These are phyloP conservation scores for Cylindrodendrum hubeiense DNA, from an alignment of 2,329 filamentous ascomycete species.

Conservation along the genomic window DNA sequence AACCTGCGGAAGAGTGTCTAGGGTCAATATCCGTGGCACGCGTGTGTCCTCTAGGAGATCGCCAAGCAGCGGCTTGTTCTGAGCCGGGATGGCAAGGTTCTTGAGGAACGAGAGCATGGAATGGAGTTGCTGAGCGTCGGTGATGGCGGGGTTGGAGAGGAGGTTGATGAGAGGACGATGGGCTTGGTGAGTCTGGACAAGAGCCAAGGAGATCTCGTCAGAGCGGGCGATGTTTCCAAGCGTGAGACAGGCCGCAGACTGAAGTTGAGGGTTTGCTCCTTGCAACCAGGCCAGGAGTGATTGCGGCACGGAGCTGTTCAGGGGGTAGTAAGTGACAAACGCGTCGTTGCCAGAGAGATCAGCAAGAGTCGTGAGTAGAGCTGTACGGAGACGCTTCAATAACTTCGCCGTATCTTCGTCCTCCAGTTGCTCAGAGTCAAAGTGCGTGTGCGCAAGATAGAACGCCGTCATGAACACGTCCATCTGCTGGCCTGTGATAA, in stretches of 20 bases:
- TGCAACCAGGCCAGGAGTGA: slow-evolving; percentile 63
- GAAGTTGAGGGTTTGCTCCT: slow-evolving; percentile 57
- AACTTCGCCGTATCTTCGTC: slow-evolving; percentile 58
- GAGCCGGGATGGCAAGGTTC: slow-evolving; percentile 70
- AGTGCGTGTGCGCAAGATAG: slow-evolving; percentile 59
- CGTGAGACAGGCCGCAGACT: slow-evolving; percentile 69
- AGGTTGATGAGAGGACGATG: slow-evolving; percentile 60
- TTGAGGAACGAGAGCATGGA: slow-evolving; percentile 71
- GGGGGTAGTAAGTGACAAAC: slow-evolving; percentile 57
- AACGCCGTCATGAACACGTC: slow-evolving; percentile 62
- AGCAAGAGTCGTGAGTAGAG: slow-evolving; percentile 64
- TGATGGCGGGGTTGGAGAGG: slow-evolving; percentile 55
- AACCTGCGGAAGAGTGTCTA: slow-evolving; percentile 65
- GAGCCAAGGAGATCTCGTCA: slow-evolving; percentile 63
- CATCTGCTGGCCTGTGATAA: slow-evolving; percentile 57
- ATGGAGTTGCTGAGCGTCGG: slow-evolving; percentile 66
- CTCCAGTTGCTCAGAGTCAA: slow-evolving; percentile 55
- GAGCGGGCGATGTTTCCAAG: slow-evolving; percentile 73
- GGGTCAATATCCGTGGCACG: slow-evolving; percentile 66
- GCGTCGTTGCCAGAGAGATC: slow-evolving; percentile 64
- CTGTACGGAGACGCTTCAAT: slow-evolving; percentile 61
- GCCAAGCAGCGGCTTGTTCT: slow-evolving; percentile 67
- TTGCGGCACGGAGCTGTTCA: slow-evolving; percentile 56
- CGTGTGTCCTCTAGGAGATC: slow-evolving; percentile 58
- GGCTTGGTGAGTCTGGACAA: slow-evolving; percentile 59